Conservation (phyloP, 2,329 filamentous ascomycete species). For the Colletotrichum noveboracense region DNA sequence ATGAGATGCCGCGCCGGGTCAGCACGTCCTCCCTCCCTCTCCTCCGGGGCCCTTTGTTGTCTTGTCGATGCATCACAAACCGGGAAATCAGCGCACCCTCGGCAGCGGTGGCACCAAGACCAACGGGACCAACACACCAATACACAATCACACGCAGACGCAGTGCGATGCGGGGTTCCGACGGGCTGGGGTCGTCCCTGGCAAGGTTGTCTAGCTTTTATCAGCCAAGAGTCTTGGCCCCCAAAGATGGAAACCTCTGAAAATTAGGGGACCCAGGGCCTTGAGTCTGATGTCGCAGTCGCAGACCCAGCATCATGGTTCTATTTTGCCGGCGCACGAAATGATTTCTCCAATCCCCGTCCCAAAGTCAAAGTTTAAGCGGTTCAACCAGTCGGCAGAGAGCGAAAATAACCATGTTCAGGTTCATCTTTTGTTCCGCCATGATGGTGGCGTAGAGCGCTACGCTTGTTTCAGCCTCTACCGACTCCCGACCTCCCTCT, state of each 20-base stretch:
- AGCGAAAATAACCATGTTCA: not conserved
- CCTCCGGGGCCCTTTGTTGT: not conserved
- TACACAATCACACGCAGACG: not conserved
- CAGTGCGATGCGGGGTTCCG: constrained; percentile 1
- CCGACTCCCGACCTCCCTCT: not conserved
- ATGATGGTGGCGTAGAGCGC: not conserved
- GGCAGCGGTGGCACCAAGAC: not conserved
- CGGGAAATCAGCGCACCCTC: not conserved
- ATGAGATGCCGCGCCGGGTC: constrained; percentile 18
- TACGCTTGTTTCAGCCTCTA: constrained; percentile 14
- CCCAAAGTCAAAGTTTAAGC: not conserved
- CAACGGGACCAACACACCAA: not conserved
- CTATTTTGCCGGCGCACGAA: not conserved
- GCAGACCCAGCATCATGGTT: constrained; percentile 10
- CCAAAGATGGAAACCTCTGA: not conserved
- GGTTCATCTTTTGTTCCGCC: constrained; percentile 12
- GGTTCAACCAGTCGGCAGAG: not conserved
- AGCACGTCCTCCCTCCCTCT: constrained; percentile 2
- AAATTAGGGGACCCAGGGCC: not conserved
- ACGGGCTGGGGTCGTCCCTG: not conserved
- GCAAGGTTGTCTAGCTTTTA: not conserved
- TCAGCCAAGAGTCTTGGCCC: constrained; percentile 15
- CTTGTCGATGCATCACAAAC: not conserved
- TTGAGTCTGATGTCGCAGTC: not conserved
- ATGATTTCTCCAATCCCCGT: not conserved